Evolutionary conservation across 164 flowering plant species (phyloP), one percentile per base, ranked within the genome.

Genomic region (Vitis rotundifolia): DNA sequence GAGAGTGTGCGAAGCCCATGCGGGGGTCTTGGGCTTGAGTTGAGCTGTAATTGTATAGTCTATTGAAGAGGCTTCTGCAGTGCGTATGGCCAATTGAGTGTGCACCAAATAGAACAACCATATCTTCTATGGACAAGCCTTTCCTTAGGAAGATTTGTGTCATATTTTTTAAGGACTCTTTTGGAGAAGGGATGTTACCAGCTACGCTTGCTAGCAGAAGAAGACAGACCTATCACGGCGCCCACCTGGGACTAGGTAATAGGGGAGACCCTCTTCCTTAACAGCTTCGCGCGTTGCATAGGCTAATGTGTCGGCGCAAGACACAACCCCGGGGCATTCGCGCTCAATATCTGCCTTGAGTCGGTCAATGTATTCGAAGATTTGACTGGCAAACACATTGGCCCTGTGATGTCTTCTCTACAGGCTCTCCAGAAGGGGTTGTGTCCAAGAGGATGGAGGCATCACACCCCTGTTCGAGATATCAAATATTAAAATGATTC

Each of bases 251-350:
- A 76, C 71, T 0, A 0, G 15, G 37, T 71, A 67, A 61, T 19
- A 0, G 1, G 58, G 31, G 16, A 76, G 52, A 48, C 82, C 78
- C 11, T 73, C 29, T 8, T 26, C 13, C 11, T 47, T 28, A 3
- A 67, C 57, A 15, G 80, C 77, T 3, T 80, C 83, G 11, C 81
- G 71, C 31, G 79, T 66, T 16, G 80, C 77, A 49, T 68, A 71
- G 3, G 80, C 76, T 9, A 80, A 16, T 55, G 58, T 80, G 50
- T 80, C 83, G 8, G 83, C 76, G n/a, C 83, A 80, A 11, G 83
- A 80, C 11, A 80, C 83, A 9, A 61, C 50, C 14, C 73, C 69
- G 1, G 81, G 81, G 68, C 83, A 77, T 31, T 61, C 60, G 13
- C 18, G 11, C 69, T 80, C 83, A 2, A 80, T 51, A 10, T 15